Base-by-base conservation (phyloP, 345 rosid species). In the Combretum micranthum region DNA sequence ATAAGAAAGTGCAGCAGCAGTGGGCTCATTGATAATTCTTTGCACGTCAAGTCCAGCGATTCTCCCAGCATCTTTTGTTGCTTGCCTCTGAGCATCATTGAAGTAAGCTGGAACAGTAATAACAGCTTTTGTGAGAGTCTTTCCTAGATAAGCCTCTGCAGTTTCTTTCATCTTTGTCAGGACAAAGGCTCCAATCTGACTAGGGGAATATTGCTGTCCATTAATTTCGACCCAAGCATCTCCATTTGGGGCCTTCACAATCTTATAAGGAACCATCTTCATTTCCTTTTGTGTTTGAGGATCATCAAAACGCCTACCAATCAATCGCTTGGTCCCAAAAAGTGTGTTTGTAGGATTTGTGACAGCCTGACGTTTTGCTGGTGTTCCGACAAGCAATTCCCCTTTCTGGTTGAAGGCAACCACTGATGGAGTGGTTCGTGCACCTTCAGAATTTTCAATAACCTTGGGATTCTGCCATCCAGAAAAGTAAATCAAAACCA, bases 11-110 rank as follows among this genome's bases (percentile, higher is more conserved):
- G 97, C 96, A 72, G 97, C 97, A 18, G 97, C 97, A 15, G 96
- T 90, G 0, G 97, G 97, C 64, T 90, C 97, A 21, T 90, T 90
- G 19, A 90, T 90, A 32, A 90, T 90, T 67, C 96, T 83, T 71
- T 85, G 81, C 2, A 90, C 97, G 48, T 90, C 93, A 23, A 90
- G 83, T 48, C 97, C 96, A 17, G 97, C 84, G 61, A 90, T 90
- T 56, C 84, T 83, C 45, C 97, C 97, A 56, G 97, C 97, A 77
- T 90, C 97, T 63, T 90, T 90, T 0, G 97, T 87, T 22, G 97
- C 97, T 67, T 90, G 97, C 64, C 97, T 75, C 67, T 90, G 96
- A 44, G 97, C 97, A 80, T 90, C 97, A 56, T 90, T 90, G 64
- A 90, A 90, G 67, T 90, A 90, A 42, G 97, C 97, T 0, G 97